phyloP scores from a whole-genome alignment of 1,139 yeast genomes.

The Yamadazyma buinensis region DNA sequence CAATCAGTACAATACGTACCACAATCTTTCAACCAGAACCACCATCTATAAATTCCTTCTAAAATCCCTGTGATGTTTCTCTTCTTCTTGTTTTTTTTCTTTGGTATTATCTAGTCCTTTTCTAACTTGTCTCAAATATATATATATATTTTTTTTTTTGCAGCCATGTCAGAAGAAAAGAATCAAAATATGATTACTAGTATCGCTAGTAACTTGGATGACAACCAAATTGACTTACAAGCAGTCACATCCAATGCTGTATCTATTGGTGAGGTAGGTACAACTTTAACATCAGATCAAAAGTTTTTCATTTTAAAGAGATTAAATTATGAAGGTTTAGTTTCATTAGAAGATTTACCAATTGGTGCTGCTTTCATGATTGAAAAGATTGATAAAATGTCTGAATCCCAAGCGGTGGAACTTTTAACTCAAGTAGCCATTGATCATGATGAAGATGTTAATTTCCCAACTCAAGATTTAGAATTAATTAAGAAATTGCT shows the following conservation, averaged over 20 bases:
- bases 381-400: conserved; percentile 33
- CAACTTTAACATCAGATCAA: conserved; percentile 21
- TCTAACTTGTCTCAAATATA: too few species aligned
- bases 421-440: conserved; percentile 36
- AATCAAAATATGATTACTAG: conserved; percentile 1
- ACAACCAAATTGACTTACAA: conserved; percentile 18
- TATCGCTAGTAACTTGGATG: conserved; percentile 4
- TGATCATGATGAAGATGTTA: conserved; percentile 46
- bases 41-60: too few species aligned
- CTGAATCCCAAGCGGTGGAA: conserved; percentile 36
- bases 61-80: too few species aligned
- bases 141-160: neutral
- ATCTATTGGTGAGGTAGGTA: conserved; percentile 23
- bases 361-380: conserved; percentile 32
- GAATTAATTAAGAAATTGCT: conserved; percentile 19
- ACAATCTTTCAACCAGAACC: too few species aligned
- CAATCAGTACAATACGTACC: too few species aligned
- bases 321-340: conserved; percentile 22
- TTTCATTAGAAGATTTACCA: conserved; percentile 29
- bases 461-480: conserved; percentile 39
- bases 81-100: too few species aligned
- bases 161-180: conserved; percentile 1
- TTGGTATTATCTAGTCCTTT: too few species aligned
- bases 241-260: conserved; percentile 19
- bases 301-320: conserved; percentile 24